A percentile compares a stretch with the other conserved stretches of the same genome.
Conservation (phyloP, 768 basidiomycete genomes). For the Lentinula boryana region DNA sequence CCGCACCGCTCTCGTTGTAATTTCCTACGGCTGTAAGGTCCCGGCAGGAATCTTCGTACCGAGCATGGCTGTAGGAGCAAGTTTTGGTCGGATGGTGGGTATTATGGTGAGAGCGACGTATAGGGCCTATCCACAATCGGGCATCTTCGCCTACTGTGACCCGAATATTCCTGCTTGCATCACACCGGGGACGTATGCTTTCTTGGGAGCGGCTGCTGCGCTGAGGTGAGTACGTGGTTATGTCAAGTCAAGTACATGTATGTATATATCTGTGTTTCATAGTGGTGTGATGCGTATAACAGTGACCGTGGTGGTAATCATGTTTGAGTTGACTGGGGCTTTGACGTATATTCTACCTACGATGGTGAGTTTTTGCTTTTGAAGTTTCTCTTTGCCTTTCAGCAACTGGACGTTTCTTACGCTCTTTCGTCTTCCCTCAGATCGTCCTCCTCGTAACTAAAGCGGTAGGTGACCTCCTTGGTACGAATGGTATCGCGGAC, state of each 20-base stretch:
- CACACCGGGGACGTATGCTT: conserved; percentile 97
- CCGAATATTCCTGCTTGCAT: conserved; percentile 89
- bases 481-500: conserved; percentile 92
- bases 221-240: conserved; percentile 50
- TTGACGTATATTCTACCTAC: conserved; percentile 95
- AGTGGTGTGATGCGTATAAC: conserved; percentile 98
- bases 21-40: conserved; percentile 95
- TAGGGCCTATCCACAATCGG: conserved; percentile 20
- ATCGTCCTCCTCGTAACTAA: conserved; percentile 96
- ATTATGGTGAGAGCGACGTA: conserved; percentile 94
- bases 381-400: neutral
- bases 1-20: conserved; percentile 77
- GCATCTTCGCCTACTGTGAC: conserved; percentile 85
- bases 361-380: conserved; percentile 57
- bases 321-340: conserved; percentile 94
- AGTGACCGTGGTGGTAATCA: conserved; percentile 96
- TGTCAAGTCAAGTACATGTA: neutral
- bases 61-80: conserved; percentile 97
- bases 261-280: neutral
- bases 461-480: conserved; percentile 92
- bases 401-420: too few relatives aligned
- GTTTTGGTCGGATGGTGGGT: conserved; percentile 95
- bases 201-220: conserved; percentile 94
- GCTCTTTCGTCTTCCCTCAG: conserved; percentile 32
- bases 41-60: conserved; percentile 98